A percentile compares a stretch with the other conserved stretches of the same genome.
These are phyloP conservation scores for Phytophthora uliginosa DNA, from an alignment of 352 stramenopile species.

Conservation along the genomic window DNA sequence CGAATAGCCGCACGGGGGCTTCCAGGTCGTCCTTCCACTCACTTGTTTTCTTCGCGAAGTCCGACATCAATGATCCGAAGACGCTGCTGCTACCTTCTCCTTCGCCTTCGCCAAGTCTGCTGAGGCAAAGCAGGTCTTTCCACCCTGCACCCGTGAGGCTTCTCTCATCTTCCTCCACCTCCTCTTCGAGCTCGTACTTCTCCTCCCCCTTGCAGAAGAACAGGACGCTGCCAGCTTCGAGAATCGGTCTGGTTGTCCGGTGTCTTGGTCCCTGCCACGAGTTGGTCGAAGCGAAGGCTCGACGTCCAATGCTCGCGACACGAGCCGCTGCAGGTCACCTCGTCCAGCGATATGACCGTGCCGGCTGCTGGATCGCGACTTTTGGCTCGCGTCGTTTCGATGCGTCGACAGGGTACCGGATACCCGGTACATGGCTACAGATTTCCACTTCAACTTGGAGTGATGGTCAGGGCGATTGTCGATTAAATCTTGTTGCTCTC, in stretches of 20 bases:
- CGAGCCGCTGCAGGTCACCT: constrained; percentile 67
- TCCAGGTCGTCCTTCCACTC: constrained; percentile 97
- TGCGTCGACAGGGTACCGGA: constrained; percentile 13
- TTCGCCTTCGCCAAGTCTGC: constrained; percentile 51
- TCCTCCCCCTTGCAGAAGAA: constrained; percentile 83
- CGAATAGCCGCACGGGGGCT: constrained; percentile 86
- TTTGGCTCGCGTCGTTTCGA: constrained; percentile 35
- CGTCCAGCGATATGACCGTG: constrained; percentile 29
- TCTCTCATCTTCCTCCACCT: constrained; percentile 81
- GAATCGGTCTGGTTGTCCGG: constrained; percentile 47
- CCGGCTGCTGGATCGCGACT: constrained; percentile 3
- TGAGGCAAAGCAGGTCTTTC: constrained; percentile 95
- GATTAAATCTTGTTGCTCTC: neutral
- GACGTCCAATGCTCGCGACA: constrained; percentile 69
- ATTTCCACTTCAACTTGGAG: constrained; percentile 10
- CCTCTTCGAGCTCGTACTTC: constrained; percentile 79
- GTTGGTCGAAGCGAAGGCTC: constrained; percentile 63
- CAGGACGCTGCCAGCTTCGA: constrained; percentile 68
- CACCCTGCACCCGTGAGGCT: constrained; percentile 71
- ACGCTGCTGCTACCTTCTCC: constrained; percentile 44
- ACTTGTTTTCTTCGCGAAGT: constrained; percentile 56
- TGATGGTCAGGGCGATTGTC: neutral
- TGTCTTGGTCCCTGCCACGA: constrained; percentile 50
- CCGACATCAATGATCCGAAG: constrained; percentile 61
- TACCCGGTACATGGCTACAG: constrained; percentile 28